Evolutionary conservation across 768 basidiomycete species (phyloP), one percentile per base, ranked within the genome.

Genomic region (Tephrocybe sp.): DNA sequence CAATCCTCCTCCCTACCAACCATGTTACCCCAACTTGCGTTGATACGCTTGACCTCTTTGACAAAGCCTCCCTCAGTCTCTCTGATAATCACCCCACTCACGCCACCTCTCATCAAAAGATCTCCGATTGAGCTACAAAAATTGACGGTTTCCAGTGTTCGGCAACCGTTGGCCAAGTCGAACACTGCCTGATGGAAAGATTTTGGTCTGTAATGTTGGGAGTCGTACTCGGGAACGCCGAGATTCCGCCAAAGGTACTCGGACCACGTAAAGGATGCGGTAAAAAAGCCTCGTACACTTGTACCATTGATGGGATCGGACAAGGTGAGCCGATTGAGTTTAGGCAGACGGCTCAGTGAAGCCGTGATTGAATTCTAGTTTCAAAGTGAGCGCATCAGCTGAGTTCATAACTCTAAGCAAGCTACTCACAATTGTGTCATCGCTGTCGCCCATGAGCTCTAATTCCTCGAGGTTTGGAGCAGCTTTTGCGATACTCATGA

Each of bases 381-480:
- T 25, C 26, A 28, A 23, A 7, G 3, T 18, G 23, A 32, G 43
- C 23, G 8, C 12, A 20, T 9, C 24, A 18, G 17, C 34, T 4
- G 15, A 4, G 6, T 34, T 34, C 23, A 30, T 24, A 18, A 20
- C 47, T 24, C n/a, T 14, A 26, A 18, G 28, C 5, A 34, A 34
- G 15, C 24, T 14, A 43, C 46, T 30, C 33, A 54, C 53, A n/a
- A 54, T 43, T 5, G 24, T 44, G 20, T 47, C 53, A 14, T 44
- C 41, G 20, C 53, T 54, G 45, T 54, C 32, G 15, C 53, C 52
- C 30, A 53, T 48, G 38, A 53, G 52, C 38, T 52, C 51, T 25
- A 52, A 39, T 40, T 45, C 51, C 20, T 46, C 51, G 26, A 52
- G 44, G 37, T 46, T 52, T 9, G 45, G 51, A 15, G 37, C 51